These are phyloP conservation scores for Apiotrichum porosum DNA, from an alignment of 1,284 basidiomycete species.

Conservation along the genomic window DNA sequence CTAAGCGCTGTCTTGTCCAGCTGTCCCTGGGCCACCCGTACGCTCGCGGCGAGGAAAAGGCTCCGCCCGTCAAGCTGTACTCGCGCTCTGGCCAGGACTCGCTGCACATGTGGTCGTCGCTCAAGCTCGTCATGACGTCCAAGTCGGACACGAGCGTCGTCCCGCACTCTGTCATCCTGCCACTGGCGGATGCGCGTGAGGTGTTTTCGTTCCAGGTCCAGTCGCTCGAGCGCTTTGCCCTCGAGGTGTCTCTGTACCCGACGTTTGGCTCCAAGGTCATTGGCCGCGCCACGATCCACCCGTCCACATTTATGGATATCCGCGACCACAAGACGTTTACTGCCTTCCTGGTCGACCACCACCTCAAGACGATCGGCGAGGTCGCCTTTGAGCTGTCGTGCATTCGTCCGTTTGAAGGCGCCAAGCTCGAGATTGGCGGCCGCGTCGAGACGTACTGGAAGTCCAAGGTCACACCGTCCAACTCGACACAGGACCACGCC, in stretches of 20 bases:
- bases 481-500: slow-evolving; percentile 49
- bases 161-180: slow-evolving; percentile 81
- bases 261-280: slow-evolving; percentile 98
- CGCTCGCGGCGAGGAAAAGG: slow-evolving; percentile 36
- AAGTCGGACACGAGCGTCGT: slow-evolving; percentile 74
- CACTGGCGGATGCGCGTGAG: slow-evolving; percentile 72
- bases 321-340: slow-evolving; percentile 57
- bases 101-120: slow-evolving; percentile 57
- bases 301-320: slow-evolving; percentile 64
- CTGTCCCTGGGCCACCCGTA: slow-evolving; percentile 73
- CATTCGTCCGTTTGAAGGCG: slow-evolving; percentile 84
- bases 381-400: slow-evolving; percentile 85
- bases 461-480: slow-evolving; percentile 63
- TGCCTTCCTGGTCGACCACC: slow-evolving; percentile 84
- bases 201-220: slow-evolving; percentile 85
- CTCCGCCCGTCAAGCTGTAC: slow-evolving; percentile 54
- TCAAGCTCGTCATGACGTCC: slow-evolving; percentile 89
- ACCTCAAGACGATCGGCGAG: slow-evolving; percentile 92
- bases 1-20: slow-evolving; percentile 81
- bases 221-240: slow-evolving; percentile 65
- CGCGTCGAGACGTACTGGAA: slow-evolving; percentile 97
- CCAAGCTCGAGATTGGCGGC: slow-evolving; percentile 92
- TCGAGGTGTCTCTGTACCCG: slow-evolving; percentile 95
- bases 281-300: slow-evolving; percentile 82
- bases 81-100: slow-evolving; percentile 47